These are phyloP conservation scores for Tulasnella sp. DNA, from an alignment of 768 basidiomycete genomes.

Conservation along the genomic window DNA sequence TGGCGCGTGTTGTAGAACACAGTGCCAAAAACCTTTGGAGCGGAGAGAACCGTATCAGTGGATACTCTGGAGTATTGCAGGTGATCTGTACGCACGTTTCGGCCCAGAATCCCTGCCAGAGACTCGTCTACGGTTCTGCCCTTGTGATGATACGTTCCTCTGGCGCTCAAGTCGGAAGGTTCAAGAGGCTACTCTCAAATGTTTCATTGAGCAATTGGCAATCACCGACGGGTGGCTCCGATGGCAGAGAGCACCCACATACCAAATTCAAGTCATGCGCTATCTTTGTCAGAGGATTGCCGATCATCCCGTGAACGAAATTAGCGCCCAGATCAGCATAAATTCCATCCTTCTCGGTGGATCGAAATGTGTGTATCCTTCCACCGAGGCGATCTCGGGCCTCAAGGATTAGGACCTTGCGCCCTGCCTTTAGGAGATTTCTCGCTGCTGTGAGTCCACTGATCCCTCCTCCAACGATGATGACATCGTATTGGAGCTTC, in stretches of 20 bases:
- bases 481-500: neutral
- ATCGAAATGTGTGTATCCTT: conserved; percentile 2
- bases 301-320: conserved; percentile 14
- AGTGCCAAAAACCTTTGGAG: neutral
- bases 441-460: conserved; percentile 12
- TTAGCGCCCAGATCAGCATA: conserved; percentile 10
- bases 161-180: too few species aligned
- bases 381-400: conserved; percentile 14
- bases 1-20: neutral
- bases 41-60: too few species aligned
- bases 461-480: conserved; percentile 15
- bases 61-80: too few species aligned
- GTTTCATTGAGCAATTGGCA: too few species aligned
- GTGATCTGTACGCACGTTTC: too few species aligned
- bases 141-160: too few species aligned
- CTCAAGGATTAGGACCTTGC: conserved; percentile 13
- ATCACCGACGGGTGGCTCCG: too few species aligned
- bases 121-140: too few species aligned
- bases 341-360: neutral
- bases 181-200: too few species aligned
- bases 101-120: too few species aligned
- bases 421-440: neutral
- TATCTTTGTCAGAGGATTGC: conserved; percentile 5
- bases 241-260: too few species aligned
- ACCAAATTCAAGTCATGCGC: conserved; percentile 8